Evolutionary conservation across 2,329 filamentous ascomycete species (phyloP).

Genomic region (Penicillium aurantiogriseum): DNA sequence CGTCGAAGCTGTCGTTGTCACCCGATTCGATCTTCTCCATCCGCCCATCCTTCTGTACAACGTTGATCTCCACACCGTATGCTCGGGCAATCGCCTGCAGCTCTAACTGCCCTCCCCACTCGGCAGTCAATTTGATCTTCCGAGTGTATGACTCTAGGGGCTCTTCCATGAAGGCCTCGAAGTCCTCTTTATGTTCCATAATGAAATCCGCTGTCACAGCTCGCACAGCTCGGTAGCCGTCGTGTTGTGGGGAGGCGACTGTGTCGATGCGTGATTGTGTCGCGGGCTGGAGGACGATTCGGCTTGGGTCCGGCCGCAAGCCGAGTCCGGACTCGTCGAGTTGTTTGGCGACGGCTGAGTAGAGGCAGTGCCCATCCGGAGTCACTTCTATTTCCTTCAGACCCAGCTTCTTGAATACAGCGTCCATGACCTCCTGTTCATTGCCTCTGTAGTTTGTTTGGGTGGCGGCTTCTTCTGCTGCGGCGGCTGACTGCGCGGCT

Average conservation of each 20-base stretch:
- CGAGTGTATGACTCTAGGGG: conserved; percentile 68
- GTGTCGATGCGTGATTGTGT: conserved; percentile 34
- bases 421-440: conserved; percentile 70
- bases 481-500: conserved; percentile 65
- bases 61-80: conserved; percentile 76
- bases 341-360: conserved; percentile 87
- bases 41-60: conserved; percentile 77
- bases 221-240: conserved; percentile 66
- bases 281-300: conserved; percentile 32
- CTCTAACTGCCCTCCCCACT: conserved; percentile 96
- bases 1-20: conserved; percentile 40
- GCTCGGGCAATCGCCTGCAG: conserved; percentile 76
- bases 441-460: conserved; percentile 71
- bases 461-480: conserved; percentile 70
- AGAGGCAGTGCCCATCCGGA: conserved; percentile 93
- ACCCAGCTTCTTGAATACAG: conserved; percentile 60
- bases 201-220: conserved; percentile 76
- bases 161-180: conserved; percentile 83
- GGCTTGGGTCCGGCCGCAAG: conserved; percentile 37
- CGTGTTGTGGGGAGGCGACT: conserved; percentile 37
- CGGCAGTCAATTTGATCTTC: conserved; percentile 81
- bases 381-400: conserved; percentile 75
- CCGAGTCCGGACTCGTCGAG: conserved; percentile 53
- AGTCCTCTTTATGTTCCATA: conserved; percentile 69
- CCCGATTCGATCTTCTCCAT: conserved; percentile 70